phyloP scores from a whole-genome alignment of 108 stramenopile genomes.

The Discostella pseudostelligera region DNA sequence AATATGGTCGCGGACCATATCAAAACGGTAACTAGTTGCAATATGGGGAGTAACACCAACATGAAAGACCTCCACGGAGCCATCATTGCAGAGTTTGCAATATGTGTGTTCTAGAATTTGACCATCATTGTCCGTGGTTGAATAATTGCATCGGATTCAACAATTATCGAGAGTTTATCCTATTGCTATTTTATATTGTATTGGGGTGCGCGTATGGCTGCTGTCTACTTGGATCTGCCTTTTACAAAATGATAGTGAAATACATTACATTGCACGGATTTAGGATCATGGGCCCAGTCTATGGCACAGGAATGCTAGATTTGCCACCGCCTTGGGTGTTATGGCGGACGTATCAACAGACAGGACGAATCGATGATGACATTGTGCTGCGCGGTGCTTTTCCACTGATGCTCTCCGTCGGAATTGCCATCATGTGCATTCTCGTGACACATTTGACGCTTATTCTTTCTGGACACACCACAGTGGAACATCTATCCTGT shows the following conservation, averaged over 20 bases:
- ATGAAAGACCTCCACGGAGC: constrained; percentile 66
- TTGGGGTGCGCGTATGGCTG: constrained; percentile 68
- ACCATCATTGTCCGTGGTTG: constrained; percentile 98
- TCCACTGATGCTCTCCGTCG: constrained; percentile 41
- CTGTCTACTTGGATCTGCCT: constrained; percentile 52
- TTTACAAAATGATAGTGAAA: constrained; percentile 47
- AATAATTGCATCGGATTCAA: constrained; percentile 95
- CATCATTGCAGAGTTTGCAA: constrained; percentile 78
- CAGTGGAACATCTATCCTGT: constrained; percentile 33
- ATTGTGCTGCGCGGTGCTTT: constrained; percentile 39
- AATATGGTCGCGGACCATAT: no score
- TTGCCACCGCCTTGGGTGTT: constrained; percentile 55
- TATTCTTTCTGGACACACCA: constrained; percentile 30
- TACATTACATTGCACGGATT: constrained; percentile 52
- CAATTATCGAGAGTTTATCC: constrained; percentile 80
- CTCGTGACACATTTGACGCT: constrained; percentile 30
- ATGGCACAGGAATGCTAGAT: constrained; percentile 66
- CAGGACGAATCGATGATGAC: constrained; percentile 38
- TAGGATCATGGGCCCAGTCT: constrained; percentile 40
- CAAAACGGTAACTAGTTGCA: no score
- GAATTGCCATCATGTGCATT: constrained; percentile 27
- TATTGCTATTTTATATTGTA: constrained; percentile 58
- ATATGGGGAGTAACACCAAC: no score
- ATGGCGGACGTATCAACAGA: constrained; percentile 22
- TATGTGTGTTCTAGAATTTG: constrained; percentile 80